Evolutionary conservation across 495 filamentous ascomycete species (phyloP), one percentile per base, ranked within the genome.

Genomic region (Parathielavia appendiculata): DNA sequence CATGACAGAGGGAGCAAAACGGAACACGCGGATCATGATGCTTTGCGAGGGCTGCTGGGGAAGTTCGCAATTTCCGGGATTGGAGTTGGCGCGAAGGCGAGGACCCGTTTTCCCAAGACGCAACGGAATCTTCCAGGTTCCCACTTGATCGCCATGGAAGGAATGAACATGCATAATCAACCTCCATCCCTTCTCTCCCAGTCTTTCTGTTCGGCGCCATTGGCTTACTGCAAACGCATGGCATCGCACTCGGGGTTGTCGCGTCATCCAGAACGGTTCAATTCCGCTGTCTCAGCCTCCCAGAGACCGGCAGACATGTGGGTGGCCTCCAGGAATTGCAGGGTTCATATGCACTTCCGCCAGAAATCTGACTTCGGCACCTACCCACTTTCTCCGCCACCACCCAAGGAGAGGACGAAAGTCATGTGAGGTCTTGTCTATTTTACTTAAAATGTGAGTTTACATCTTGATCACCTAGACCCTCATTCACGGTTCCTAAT

Each of bases 261-360:
- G 50, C 50, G 50, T 52, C 50, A 41, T 36, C 50, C 35, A 40
- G 51, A 34, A 54, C 22, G 51, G 51, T 32, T 54, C n/a, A 54
- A 54, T 23, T 39, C 38, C 23, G 22, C 23, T 44, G 17, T n/a
- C 34, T 54, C 51, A 54, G 51, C 51, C 51, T 39, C 44, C 9
- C 17, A 8, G 9, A 46, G 22, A 50, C 6, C n/a, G 12, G 26
- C 32, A 36, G 32, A 32, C 32, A 35, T 50, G 30, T 8, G 12
- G 23, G 14, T 7, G 13, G 39, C 39, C 16, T 48, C 14, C 46
- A 34, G 26, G 46, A 26, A 30, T 30, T 30, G 26, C 26, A 30
- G 26, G 26, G 26, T 30, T 30, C 6, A 6, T n/a, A 30, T 30
- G 26, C 26, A 30, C 6, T 6, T 30, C 26, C 2, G 6, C 26